Evolutionary conservation across 495 filamentous ascomycete genomes (phyloP).

Genomic region (Penicillium malachiteum): DNA sequence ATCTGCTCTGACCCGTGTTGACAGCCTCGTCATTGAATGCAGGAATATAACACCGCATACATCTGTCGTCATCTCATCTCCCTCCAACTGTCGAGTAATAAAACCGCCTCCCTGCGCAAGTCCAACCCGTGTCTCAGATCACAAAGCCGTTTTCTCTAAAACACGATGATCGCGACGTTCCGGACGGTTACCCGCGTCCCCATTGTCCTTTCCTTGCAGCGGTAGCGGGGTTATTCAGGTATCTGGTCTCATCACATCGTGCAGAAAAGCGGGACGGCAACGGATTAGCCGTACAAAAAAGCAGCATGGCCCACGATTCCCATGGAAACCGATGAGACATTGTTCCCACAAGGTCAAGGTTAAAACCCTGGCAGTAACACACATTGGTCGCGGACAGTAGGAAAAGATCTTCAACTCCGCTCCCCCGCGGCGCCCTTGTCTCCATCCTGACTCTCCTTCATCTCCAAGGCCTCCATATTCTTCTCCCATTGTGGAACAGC

Average conservation of each 20-base stretch:
- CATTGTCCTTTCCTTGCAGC: constrained; percentile 28
- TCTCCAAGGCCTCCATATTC: constrained; percentile 45
- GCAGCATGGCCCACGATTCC: constrained; percentile 8
- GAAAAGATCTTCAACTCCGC: constrained; percentile 14
- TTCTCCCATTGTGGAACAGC: constrained; percentile 42
- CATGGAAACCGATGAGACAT: constrained; percentile 5
- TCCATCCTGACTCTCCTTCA: constrained; percentile 24
- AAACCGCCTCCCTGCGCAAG: constrained; percentile 8
- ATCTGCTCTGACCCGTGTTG: background rate
- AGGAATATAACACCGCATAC: background rate
- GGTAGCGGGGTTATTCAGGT: constrained; percentile 7
- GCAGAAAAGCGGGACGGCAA: constrained; percentile 13
- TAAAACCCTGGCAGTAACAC: background rate
- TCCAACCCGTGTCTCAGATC: constrained; percentile 13
- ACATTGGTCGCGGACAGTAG: background rate
- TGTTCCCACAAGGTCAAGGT: background rate
- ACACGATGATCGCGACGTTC: background rate
- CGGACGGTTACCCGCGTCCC: constrained; percentile 19
- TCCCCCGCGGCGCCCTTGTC: constrained; percentile 12
- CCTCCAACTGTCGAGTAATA: background rate
- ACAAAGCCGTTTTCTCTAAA: constrained; percentile 7
- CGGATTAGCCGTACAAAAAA: background rate
- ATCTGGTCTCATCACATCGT: constrained; percentile 13
- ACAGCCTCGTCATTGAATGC: too few relatives aligned
- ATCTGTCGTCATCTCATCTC: background rate